Conservation (phyloP, 176 grass and related monocot genomes). For the Cocos nucifera region DNA sequence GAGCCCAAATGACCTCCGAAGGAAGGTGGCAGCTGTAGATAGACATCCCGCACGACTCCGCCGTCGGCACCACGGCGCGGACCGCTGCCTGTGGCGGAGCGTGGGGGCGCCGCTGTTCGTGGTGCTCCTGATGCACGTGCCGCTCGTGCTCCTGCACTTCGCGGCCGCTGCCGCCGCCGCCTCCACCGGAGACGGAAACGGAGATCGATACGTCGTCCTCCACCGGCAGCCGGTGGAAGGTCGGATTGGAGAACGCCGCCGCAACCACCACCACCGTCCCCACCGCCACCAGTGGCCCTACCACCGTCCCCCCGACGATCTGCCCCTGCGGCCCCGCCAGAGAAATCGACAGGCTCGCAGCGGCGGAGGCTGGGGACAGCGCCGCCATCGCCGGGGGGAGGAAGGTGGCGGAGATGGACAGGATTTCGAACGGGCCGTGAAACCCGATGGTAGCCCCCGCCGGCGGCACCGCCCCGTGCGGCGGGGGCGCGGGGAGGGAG, state of each 20-base stretch:
- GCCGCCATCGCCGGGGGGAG: constrained; percentile 45
- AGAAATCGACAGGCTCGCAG: constrained; percentile 57
- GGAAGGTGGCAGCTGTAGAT: constrained; percentile 50
- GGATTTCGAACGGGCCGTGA: constrained; percentile 71
- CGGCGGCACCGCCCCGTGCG: background rate
- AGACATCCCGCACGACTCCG: constrained; percentile 36
- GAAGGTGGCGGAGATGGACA: constrained; percentile 82
- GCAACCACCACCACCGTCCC: constrained; percentile 62
- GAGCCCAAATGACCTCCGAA: constrained; percentile 67
- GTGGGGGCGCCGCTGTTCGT: too few relatives aligned
- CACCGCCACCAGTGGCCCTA: constrained; percentile 56
- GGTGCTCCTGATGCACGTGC: constrained; percentile 24
- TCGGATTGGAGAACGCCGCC: constrained; percentile 72
- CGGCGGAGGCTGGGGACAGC: constrained; percentile 30
- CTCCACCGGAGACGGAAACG: constrained; percentile 39
- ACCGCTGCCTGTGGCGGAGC: constrained; percentile 11
- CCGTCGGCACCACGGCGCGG: constrained; percentile 11
- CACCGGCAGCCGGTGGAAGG: constrained; percentile 76
- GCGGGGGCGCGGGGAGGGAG: background rate
- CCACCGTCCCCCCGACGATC: constrained; percentile 69
- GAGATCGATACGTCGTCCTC: constrained; percentile 52
- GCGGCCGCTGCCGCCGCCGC: constrained; percentile 23
- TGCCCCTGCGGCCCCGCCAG: constrained; percentile 84
- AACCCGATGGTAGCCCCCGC: constrained; percentile 34
- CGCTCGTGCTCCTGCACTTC: constrained; percentile 2